Percentiles rank a stretch among this genome's conserved stretches.
phyloP scores from a whole-genome alignment of 306 rosid genomes.

The Lupinus albus region DNA sequence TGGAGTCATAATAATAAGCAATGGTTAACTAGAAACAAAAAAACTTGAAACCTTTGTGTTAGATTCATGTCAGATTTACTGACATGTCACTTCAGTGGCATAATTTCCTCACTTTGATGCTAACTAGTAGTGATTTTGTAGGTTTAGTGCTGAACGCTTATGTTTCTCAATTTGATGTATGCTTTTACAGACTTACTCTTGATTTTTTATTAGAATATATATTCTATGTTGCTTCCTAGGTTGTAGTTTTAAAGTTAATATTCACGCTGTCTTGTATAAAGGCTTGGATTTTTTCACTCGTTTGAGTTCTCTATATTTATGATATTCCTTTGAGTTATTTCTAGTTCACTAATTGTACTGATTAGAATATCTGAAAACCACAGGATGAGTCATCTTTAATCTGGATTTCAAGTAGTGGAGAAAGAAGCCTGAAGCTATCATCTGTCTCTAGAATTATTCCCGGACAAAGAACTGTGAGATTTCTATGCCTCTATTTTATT shows the following conservation, averaged over 20 bases:
- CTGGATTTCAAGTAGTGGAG: slow-evolving; percentile 89
- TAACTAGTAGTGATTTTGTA: slow-evolving; percentile 4
- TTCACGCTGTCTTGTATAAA: too few species aligned
- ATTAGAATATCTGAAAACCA: slow-evolving; percentile 39
- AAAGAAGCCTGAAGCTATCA: slow-evolving; percentile 81
- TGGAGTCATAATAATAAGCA: slow-evolving; percentile 13
- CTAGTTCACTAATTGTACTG: slow-evolving; percentile 24
- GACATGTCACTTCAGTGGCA: slow-evolving; percentile 21
- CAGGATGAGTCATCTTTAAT: slow-evolving; percentile 90
- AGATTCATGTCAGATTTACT: slow-evolving; percentile 18
- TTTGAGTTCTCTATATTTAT: slow-evolving; percentile 22
- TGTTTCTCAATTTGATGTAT: slow-evolving; percentile 29
- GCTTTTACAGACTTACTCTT: slow-evolving; percentile 22
- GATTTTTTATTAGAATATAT: slow-evolving; percentile 11
- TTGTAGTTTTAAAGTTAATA: slow-evolving; percentile 1
- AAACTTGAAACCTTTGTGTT: slow-evolving; percentile 4
- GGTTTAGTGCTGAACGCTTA: slow-evolving; percentile 13
- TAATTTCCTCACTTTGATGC: slow-evolving; percentile 24
- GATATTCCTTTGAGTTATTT: slow-evolving; percentile 36
- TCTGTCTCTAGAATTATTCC: slow-evolving; percentile 85
- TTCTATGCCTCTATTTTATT: slow-evolving; percentile 30
- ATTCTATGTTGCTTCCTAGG: slow-evolving; percentile 9
- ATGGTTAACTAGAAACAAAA: background rate
- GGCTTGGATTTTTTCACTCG: background rate
- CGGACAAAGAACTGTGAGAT: slow-evolving; percentile 98